Percentiles rank a stretch among this genome's conserved stretches.
phyloP scores from a whole-genome alignment of 1,284 basidiomycete species.

The Microbotryum saponariae region DNA sequence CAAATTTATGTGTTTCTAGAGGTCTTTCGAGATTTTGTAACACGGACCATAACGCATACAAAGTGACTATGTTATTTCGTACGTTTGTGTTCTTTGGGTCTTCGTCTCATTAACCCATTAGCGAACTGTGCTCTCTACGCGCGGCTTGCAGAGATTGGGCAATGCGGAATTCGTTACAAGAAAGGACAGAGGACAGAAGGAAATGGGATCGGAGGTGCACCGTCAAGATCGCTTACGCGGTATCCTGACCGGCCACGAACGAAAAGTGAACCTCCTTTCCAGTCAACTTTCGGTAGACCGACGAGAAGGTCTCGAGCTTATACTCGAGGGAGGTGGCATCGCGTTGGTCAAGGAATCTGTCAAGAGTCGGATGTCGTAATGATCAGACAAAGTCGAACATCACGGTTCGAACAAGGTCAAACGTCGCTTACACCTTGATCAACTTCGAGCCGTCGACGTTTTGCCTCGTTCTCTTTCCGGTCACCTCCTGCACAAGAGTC shows the following conservation, averaged over 20 bases:
- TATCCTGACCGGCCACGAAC: not conserved
- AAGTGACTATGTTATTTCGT: too few species aligned
- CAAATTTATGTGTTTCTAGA: too few species aligned
- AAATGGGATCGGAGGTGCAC: not conserved
- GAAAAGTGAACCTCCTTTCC: constrained; percentile 72
- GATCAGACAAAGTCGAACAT: not conserved
- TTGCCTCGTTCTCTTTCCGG: constrained; percentile 93
- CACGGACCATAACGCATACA: too few species aligned
- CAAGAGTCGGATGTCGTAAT: not conserved
- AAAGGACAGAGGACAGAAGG: not conserved
- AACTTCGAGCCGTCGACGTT: constrained; percentile 83
- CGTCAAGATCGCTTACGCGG: not conserved
- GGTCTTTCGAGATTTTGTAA: too few species aligned
- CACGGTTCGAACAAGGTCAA: constrained; percentile 10
- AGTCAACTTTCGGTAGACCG: constrained; percentile 82
- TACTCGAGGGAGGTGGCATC: constrained; percentile 98
- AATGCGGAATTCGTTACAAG: too few species aligned
- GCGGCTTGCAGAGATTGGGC: too few species aligned
- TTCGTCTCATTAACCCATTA: too few species aligned
- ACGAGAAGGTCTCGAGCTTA: constrained; percentile 96
- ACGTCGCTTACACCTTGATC: constrained; percentile 75
- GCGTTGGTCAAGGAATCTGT: constrained; percentile 93
- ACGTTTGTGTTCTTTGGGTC: too few species aligned
- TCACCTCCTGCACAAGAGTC: constrained; percentile 55
- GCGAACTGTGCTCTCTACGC: too few species aligned